Base-by-base conservation (phyloP, 1,284 basidiomycete species). In the Polyporus tsugae region DNA sequence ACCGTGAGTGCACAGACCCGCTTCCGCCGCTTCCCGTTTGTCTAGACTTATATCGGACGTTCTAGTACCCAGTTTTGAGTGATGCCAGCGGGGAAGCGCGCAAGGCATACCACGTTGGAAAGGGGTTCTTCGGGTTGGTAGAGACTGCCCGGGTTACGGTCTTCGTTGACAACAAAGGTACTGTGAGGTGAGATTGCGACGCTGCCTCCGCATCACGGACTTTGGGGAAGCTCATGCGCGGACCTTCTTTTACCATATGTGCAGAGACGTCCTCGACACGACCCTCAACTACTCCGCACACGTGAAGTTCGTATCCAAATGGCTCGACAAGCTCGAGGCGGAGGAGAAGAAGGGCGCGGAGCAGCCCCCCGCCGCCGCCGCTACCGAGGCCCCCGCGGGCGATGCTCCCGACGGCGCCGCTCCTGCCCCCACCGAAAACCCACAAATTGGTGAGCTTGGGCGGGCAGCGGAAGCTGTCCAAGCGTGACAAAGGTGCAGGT, bases 11-110 rank as follows among this genome's bases (percentile, higher is more conserved):
- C 64, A 62, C 52, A 29, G 29, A 10, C 46, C 22, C 22, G 46
- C 46, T 46, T 46, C 39, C 68, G 42, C 49, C 42, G 29, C 42
- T 29, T 29, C 63, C 53, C 22, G 10, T 52, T 15, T 57, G 17
- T 41, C 57, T 22, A 35, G 39, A 11, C 49, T 46, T 38, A 22
- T 41, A 52, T 19, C 35, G 22, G 39, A 38, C 41, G 35, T 9
- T 38, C 1, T 72, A 92, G 86, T 95, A 92, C 78, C 91, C 92
- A 4, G 84, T 95, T 22, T 78, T 95, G 72, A 93, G 91, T 72
- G 94, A 95, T 74, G 76, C 80, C 22, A 84, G 89, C 22, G 89
- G 89, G 38, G 82, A 85, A 66, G 89, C 85, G 13, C 83, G 89
- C 68, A 88, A 89, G 75, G 83, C 86, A 2, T 95, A 92, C 75